Conservation (phyloP, 257 asterid species). For the Solanum chmielewskii region DNA sequence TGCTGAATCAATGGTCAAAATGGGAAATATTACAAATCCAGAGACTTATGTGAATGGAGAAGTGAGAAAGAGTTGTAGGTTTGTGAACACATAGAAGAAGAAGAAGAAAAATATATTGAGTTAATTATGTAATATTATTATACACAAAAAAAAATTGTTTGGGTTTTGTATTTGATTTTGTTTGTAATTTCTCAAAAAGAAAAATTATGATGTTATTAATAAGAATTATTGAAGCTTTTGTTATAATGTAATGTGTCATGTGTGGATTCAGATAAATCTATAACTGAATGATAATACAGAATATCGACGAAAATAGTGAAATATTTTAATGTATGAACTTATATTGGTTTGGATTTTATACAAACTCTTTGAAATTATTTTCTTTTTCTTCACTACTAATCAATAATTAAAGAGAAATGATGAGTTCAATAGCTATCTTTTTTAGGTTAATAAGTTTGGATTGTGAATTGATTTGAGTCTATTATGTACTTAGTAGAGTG, state of each 20-base stretch:
- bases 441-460: too few species aligned
- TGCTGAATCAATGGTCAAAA: conserved; percentile 74
- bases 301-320: too few species aligned
- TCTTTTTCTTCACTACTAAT: too few species aligned
- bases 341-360: too few species aligned
- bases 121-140: background rate
- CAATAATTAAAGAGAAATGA: too few species aligned
- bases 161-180: background rate
- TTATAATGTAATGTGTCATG: background rate
- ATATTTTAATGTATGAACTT: too few species aligned
- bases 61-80: conserved; percentile 79
- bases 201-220: background rate
- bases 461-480: too few species aligned
- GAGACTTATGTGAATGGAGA: conserved; percentile 64
- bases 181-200: background rate
- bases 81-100: conserved; percentile 49
- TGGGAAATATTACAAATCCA: conserved; percentile 66
- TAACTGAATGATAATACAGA: too few species aligned
- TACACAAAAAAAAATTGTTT: background rate
- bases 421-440: too few species aligned
- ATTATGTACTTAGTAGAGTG: too few species aligned
- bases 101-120: background rate
- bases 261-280: too few species aligned
- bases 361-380: too few species aligned
- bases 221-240: background rate